These are phyloP conservation scores for Penicillium ucsense DNA, from an alignment of 495 filamentous ascomycete species.

Conservation along the genomic window DNA sequence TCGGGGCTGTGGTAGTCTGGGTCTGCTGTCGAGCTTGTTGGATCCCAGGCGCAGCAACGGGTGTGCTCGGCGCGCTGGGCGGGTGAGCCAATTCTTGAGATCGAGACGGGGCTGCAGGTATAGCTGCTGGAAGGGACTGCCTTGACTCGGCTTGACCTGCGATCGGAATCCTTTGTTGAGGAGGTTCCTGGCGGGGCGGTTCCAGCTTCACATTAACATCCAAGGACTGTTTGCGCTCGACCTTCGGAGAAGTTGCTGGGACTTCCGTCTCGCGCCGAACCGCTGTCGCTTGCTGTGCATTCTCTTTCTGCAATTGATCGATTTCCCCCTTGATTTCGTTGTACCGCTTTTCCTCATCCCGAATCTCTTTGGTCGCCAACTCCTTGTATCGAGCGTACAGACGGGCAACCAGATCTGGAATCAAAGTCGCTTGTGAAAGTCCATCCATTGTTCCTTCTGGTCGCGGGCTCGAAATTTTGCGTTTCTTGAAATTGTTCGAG, in stretches of 20 bases:
- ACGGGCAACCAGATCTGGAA: slow-evolving; percentile 58
- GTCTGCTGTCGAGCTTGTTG: slow-evolving; percentile 5
- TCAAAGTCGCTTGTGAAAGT: slow-evolving; percentile 50
- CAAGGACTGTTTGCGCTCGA: slow-evolving; percentile 25
- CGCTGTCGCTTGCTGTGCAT: slow-evolving; percentile 31
- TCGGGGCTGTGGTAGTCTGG: slow-evolving; percentile 12
- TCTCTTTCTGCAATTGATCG: slow-evolving; percentile 52
- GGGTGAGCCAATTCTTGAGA: slow-evolving; percentile 9
- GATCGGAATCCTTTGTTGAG: background rate
- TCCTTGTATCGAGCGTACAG: slow-evolving; percentile 68
- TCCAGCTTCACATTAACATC: slow-evolving; percentile 26
- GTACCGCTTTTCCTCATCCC: slow-evolving; percentile 62
- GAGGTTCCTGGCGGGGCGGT: slow-evolving; percentile 6
- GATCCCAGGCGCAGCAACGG: slow-evolving; percentile 2
- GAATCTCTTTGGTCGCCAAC: slow-evolving; percentile 56
- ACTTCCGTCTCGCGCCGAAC: background rate
- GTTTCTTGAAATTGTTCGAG: slow-evolving; percentile 51
- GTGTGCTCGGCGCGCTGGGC: background rate
- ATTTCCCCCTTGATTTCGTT: slow-evolving; percentile 56
- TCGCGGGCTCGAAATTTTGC: slow-evolving; percentile 59
- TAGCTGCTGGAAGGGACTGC: background rate
- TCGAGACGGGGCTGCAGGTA: background rate
- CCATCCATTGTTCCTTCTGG: slow-evolving; percentile 48
- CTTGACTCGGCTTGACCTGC: background rate
- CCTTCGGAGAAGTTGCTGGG: slow-evolving; percentile 10